Percentiles rank a stretch among this genome's conserved stretches.
Evolutionary conservation across 148 eudicot species (phyloP).

Genomic region (Selenicereus undatus): DNA sequence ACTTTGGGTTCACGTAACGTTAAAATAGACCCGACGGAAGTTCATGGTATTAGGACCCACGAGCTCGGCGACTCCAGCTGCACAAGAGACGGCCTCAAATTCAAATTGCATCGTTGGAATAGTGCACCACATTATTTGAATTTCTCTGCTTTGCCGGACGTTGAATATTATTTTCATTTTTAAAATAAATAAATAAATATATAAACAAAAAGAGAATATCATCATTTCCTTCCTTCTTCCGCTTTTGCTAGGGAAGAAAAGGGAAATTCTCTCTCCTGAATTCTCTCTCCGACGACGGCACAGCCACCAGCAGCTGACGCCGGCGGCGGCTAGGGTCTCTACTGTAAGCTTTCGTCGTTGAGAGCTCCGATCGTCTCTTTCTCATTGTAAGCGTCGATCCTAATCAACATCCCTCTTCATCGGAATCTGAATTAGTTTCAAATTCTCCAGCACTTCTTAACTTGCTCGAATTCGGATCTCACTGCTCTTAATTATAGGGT

Average conservation of each 20-base stretch:
- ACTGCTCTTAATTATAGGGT: neutral
- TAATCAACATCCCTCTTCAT: neutral
- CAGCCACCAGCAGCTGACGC: neutral
- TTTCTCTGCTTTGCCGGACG: neutral
- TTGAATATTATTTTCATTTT: neutral
- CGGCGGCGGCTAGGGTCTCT: neutral
- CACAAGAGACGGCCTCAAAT: too few relatives aligned
- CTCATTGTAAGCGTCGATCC: slow-evolving; percentile 33
- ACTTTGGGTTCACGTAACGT: too few relatives aligned
- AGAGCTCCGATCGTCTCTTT: neutral
- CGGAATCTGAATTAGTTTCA: neutral
- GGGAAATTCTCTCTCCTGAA: neutral
- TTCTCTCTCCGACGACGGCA: neutral
- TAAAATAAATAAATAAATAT: neutral
- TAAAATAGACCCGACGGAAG: too few relatives aligned
- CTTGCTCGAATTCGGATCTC: neutral
- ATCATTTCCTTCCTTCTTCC: neutral
- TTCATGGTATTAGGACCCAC: too few relatives aligned
- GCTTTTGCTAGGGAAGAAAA: neutral
- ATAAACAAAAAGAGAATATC: neutral
- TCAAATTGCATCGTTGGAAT: neutral
- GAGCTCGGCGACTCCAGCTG: too few relatives aligned
- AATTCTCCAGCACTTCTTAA: neutral
- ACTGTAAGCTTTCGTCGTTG: neutral
- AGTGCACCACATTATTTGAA: neutral